Percentiles rank a stretch among this genome's conserved stretches.
These are phyloP conservation scores for Lepiota venenata DNA, from an alignment of 768 basidiomycete species.

Conservation along the genomic window DNA sequence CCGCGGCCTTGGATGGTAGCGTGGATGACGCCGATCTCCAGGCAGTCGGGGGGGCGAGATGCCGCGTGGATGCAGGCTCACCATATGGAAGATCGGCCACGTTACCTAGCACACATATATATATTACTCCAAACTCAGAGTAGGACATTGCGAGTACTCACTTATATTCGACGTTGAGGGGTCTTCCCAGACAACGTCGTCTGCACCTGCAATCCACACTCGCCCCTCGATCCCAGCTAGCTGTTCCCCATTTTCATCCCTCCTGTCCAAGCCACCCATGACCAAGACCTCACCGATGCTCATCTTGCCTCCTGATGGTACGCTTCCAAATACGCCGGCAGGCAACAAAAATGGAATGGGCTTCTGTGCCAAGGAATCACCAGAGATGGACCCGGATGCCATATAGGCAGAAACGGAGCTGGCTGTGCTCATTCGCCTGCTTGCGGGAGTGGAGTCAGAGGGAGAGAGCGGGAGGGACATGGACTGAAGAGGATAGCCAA, in stretches of 20 bases:
- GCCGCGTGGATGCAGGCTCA: background rate
- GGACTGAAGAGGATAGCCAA: too few relatives aligned
- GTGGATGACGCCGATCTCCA: background rate
- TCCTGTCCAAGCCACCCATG: too few relatives aligned
- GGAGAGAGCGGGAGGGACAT: too few relatives aligned
- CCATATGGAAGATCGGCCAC: background rate
- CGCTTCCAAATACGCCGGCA: conserved; percentile 16
- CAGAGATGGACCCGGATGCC: background rate
- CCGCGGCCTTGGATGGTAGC: background rate
- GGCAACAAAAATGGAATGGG: conserved; percentile 23
- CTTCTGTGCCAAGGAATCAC: background rate
- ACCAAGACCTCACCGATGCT: conserved; percentile 27
- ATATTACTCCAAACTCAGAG: background rate
- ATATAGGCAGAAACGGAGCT: too few relatives aligned
- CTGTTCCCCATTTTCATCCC: background rate
- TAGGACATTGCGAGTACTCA: background rate
- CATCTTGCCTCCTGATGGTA: conserved; percentile 9
- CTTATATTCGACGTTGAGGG: too few relatives aligned
- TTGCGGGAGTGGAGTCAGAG: too few relatives aligned
- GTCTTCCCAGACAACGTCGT: conserved; percentile 15
- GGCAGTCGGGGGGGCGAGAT: background rate
- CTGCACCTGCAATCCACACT: conserved; percentile 22
- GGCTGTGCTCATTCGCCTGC: too few relatives aligned
- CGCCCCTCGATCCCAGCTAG: conserved; percentile 1
- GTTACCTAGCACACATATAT: background rate